Percentiles rank a stretch among this genome's conserved stretches.
Evolutionary conservation across 495 filamentous ascomycete species (phyloP).

Genomic region (Daldinia grandis): DNA sequence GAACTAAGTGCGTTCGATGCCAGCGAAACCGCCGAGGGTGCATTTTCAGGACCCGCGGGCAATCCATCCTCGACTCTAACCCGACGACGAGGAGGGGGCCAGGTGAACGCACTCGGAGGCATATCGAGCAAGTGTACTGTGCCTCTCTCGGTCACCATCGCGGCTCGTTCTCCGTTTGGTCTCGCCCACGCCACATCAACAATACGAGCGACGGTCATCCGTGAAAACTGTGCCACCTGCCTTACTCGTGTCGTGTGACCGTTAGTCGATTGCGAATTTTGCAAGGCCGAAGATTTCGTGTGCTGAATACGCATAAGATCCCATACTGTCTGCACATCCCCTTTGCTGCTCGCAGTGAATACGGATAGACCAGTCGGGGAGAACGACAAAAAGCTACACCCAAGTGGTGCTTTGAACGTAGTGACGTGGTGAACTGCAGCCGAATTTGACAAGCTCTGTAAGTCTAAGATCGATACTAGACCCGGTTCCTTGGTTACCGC

Average conservation of each 20-base stretch:
- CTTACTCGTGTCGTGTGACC: slow-evolving; percentile 65
- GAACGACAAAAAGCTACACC: slow-evolving; percentile 92
- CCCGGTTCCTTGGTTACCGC: slow-evolving; percentile 71
- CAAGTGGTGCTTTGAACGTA: slow-evolving; percentile 81
- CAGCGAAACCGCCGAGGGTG: slow-evolving; percentile 60
- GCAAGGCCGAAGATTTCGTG: slow-evolving; percentile 61
- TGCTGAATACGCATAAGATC: slow-evolving; percentile 80
- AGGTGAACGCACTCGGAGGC: slow-evolving; percentile 81
- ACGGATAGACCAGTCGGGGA: slow-evolving; percentile 83
- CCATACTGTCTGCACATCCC: slow-evolving; percentile 92
- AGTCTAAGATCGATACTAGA: slow-evolving; percentile 83
- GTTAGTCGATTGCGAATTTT: slow-evolving; percentile 47
- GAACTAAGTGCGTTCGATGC: slow-evolving; percentile 71
- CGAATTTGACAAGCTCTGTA: slow-evolving; percentile 66
- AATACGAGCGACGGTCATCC: slow-evolving; percentile 89
- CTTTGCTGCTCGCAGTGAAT: slow-evolving; percentile 89
- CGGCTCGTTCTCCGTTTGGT: slow-evolving; percentile 80
- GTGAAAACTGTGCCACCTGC: slow-evolving; percentile 83
- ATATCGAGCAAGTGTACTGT: slow-evolving; percentile 92
- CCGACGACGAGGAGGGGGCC: slow-evolving; percentile 82
- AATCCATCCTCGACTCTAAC: slow-evolving; percentile 56
- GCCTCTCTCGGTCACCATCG: slow-evolving; percentile 89
- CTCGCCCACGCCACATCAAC: slow-evolving; percentile 88
- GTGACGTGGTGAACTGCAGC: slow-evolving; percentile 68
- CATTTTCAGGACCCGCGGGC: slow-evolving; percentile 47